These are phyloP conservation scores for Starmerella stellata DNA, from an alignment of 805 yeast species.

Conservation along the genomic window DNA sequence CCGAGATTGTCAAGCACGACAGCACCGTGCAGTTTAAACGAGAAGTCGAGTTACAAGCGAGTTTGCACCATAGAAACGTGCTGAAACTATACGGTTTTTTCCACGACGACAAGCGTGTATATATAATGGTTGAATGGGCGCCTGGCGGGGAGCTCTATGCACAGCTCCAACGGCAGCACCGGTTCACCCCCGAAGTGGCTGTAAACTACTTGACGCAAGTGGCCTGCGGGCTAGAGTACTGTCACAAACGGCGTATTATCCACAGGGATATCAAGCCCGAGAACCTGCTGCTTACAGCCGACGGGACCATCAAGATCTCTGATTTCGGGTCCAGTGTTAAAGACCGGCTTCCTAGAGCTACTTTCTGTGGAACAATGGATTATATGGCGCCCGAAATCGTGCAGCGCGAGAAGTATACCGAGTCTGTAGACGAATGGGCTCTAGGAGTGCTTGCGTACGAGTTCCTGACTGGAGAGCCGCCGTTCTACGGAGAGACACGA, in stretches of 20 bases:
- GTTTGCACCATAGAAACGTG: slow-evolving; percentile 56
- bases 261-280: slow-evolving; percentile 45
- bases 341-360: slow-evolving; percentile 42
- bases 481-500: slow-evolving; percentile 69
- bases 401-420: slow-evolving; percentile 48
- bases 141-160: slow-evolving; percentile 75
- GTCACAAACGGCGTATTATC: slow-evolving; percentile 22
- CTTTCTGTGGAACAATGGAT: slow-evolving; percentile 90
- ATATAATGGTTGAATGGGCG: slow-evolving; percentile 68
- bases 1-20: slow-evolving; percentile 53
- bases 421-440: slow-evolving; percentile 54
- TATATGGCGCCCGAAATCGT: slow-evolving; percentile 93
- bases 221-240: slow-evolving; percentile 26
- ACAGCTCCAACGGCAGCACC: slow-evolving; percentile 37
- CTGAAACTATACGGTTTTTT: slow-evolving; percentile 73
- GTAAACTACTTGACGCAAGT: slow-evolving; percentile 64
- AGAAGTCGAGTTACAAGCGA: slow-evolving; percentile 80
- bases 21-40: slow-evolving; percentile 74
- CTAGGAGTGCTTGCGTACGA: slow-evolving; percentile 66
- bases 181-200: slow-evolving; percentile 56
- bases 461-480: slow-evolving; percentile 73
- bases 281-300: slow-evolving; percentile 45
- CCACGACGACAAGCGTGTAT: slow-evolving; percentile 62
- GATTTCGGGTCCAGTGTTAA: slow-evolving; percentile 95
- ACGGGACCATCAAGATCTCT: slow-evolving; percentile 53